These are phyloP conservation scores for Colletotrichum phormii DNA, from an alignment of 2,329 filamentous ascomycete species.

Conservation along the genomic window DNA sequence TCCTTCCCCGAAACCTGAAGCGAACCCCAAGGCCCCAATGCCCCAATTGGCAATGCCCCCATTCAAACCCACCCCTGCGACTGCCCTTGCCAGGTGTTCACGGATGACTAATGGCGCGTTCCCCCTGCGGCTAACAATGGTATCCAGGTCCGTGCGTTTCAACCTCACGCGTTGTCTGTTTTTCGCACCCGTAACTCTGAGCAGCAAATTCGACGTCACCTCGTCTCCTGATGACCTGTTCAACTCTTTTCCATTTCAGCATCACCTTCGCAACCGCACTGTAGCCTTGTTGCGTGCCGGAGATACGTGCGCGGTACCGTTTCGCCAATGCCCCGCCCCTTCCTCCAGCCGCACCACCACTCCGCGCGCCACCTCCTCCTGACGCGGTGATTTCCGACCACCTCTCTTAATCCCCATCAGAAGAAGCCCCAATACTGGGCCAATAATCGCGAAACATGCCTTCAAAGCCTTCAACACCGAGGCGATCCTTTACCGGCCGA, in stretches of 20 bases:
- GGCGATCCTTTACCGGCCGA: constrained; percentile 55
- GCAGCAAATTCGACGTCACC: constrained; percentile 49
- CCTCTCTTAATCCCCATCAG: constrained; percentile 26
- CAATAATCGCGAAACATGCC: constrained; percentile 42
- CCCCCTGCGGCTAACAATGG: constrained; percentile 35
- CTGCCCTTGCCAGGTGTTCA: constrained; percentile 8
- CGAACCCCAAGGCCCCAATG: constrained; percentile 10
- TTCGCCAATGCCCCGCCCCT: constrained; percentile 38
- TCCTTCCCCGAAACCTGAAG: constrained; percentile 9
- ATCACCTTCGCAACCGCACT: constrained; percentile 32
- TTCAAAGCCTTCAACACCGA: constrained; percentile 51
- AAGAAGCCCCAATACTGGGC: constrained; percentile 12
- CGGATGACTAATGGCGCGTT: constrained; percentile 36
- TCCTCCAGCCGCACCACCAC: constrained; percentile 36
- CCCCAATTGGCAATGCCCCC: too few species aligned
- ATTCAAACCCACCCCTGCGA: background rate
- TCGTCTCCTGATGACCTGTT: constrained; percentile 42
- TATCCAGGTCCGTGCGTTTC: constrained; percentile 45
- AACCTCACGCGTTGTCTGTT: constrained; percentile 57
- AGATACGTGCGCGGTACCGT: constrained; percentile 34
- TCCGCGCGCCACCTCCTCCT: constrained; percentile 40
- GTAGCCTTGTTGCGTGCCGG: constrained; percentile 37
- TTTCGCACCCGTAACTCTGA: constrained; percentile 46
- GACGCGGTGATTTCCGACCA: constrained; percentile 40
- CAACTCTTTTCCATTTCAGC: constrained; percentile 28